Percentiles rank a stretch among this genome's conserved stretches.
Conservation (phyloP, 306 rosid genomes). For the Canavalia gladiata region DNA sequence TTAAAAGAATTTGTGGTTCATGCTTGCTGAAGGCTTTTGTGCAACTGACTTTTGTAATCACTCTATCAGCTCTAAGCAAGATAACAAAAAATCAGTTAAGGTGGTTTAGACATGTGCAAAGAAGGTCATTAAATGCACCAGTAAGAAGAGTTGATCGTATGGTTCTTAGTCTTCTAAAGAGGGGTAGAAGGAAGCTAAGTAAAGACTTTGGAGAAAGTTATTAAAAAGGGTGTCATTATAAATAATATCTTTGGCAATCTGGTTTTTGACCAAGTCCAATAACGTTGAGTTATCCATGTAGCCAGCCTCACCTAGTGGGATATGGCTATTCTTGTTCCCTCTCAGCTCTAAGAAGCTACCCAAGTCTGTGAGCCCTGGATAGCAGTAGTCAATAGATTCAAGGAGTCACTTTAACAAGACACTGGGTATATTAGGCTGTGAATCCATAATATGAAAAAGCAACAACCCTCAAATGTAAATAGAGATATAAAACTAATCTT, state of each 20-base stretch:
- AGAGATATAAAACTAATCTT: constrained; percentile 16
- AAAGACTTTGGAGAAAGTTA: too few relatives aligned
- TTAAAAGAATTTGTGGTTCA: constrained; percentile 17
- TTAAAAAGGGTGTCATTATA: too few relatives aligned
- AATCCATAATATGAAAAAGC: constrained; percentile 36
- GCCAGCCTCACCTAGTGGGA: too few relatives aligned
- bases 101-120: too few relatives aligned
- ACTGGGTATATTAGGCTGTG: background rate
- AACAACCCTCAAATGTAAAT: constrained; percentile 5
- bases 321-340: background rate
- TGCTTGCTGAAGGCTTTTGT: constrained; percentile 12
- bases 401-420: constrained; percentile 36
- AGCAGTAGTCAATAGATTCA: background rate
- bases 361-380: background rate
- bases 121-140: too few relatives aligned
- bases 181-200: too few relatives aligned
- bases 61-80: background rate
- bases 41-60: constrained; percentile 30
- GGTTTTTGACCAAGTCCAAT: too few relatives aligned
- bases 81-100: too few relatives aligned
- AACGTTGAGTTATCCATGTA: too few relatives aligned
- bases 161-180: too few relatives aligned
- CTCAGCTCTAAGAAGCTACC: background rate
- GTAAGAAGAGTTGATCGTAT: too few relatives aligned
- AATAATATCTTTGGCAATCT: too few relatives aligned